Evolutionary conservation across 2,329 filamentous ascomycete species (phyloP), one percentile per base, ranked within the genome.

Genomic region (Diplodia scrobiculata): DNA sequence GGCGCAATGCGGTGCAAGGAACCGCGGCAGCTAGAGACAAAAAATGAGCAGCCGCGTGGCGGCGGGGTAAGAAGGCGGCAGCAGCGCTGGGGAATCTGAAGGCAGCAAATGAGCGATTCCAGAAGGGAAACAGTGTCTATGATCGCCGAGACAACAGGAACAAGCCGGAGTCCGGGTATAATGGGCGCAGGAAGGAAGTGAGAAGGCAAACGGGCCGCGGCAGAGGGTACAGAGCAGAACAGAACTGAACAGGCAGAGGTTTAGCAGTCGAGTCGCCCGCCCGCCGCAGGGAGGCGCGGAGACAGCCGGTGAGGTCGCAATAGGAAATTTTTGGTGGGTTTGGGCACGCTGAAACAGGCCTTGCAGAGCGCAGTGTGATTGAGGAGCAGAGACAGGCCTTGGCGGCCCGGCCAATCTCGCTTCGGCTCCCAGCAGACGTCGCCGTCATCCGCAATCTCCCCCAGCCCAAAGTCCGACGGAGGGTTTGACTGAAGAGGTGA

Each of bases 381-480:
- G 63, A 63, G 53, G 53, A 66, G 63, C 21, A 45, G 41, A 41
- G n/a, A n/a, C 41, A 47, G 63, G 63, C 41, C 63, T 50, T 65
- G 63, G 63, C 63, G 51, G 34, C 32, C 29, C 52, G 63, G 63
- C 41, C 63, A 66, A 66, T 66, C 63, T 66, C 63, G 63, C 63
- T 66, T 66, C 52, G 63, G 53, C 17, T 32, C 34, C 25, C 52
- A 21, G 41, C 41, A 45, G 29, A 34, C 52, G 52, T 59, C 63
- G 63, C 45, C 52, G 53, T 29, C 48, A 62, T 62, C 58, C 50
- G 60, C 41, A 63, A 63, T 66, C 63, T 66, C 63, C 53, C 50
- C 52, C 63, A 50, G 52, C 34, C 63, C 32, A 63, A 63, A 63
- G 60, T 63, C 60, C 60, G 60, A 63, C 3, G 45, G 59, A 9